Evolutionary conservation across 257 asterid species (phyloP).

Genomic region (Nicotiana paniculata): DNA sequence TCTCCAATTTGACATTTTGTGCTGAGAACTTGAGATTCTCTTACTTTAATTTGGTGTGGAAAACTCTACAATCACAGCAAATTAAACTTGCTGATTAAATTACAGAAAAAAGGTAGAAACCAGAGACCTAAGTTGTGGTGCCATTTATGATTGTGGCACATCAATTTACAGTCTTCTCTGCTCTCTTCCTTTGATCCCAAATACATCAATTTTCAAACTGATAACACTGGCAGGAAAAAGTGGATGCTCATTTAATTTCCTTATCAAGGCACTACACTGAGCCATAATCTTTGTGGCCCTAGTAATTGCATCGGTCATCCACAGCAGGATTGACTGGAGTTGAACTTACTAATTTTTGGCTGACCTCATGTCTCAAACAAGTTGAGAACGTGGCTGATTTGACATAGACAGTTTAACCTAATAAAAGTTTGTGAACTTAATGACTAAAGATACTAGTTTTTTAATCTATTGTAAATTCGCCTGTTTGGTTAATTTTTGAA

Average conservation of each 20-base stretch:
- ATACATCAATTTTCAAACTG: conserved; percentile 8
- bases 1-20: neutral
- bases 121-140: conserved; percentile 25
- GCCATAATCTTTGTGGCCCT: conserved; percentile 99
- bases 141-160: conserved; percentile 15
- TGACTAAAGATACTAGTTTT: too few species aligned
- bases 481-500: too few species aligned
- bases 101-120: conserved; percentile 30
- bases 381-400: conserved; percentile 52
- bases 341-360: conserved; percentile 32
- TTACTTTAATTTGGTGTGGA: neutral
- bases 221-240: conserved; percentile 8
- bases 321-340: conserved; percentile 56
- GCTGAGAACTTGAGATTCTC: neutral
- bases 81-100: conserved; percentile 6
- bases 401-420: too few species aligned
- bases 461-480: too few species aligned
- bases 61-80: conserved; percentile 2
- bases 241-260: conserved; percentile 37
- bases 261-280: conserved; percentile 68
- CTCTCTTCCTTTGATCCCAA: neutral
- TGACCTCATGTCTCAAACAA: conserved; percentile 64
- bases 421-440: too few species aligned
- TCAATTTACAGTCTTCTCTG: conserved; percentile 6
- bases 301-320: conserved; percentile 82